Evolutionary conservation across 1,139 yeast species (phyloP).

Genomic region (Yamadazyma trypodendri): DNA sequence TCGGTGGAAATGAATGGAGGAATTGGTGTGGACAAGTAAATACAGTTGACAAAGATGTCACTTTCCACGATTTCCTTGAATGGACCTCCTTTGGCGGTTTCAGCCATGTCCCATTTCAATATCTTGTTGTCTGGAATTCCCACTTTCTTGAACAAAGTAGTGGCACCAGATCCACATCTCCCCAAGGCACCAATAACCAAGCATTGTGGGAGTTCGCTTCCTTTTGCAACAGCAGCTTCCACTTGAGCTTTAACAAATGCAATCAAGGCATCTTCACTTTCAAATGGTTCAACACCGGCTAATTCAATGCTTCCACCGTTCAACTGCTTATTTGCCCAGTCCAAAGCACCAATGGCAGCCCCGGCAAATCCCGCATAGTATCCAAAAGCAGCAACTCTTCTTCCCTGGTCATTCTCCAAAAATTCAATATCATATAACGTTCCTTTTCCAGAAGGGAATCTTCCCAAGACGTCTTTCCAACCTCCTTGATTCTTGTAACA

Average conservation of each 20-base stretch:
- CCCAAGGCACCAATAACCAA: constrained; percentile 96
- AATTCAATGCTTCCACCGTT: constrained; percentile 62
- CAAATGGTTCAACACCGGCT: constrained; percentile 78
- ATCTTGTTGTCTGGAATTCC: constrained; percentile 88
- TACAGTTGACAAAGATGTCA: constrained; percentile 93
- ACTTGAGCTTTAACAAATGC: constrained; percentile 66
- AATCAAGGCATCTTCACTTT: constrained; percentile 73
- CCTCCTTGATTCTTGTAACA: constrained; percentile 98
- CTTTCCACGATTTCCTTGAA: constrained; percentile 85
- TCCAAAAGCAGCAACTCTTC: constrained; percentile 99
- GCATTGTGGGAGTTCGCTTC: constrained; percentile 62
- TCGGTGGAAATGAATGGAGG: constrained; percentile 83
- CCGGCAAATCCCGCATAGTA: constrained; percentile 99
- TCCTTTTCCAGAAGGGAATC: constrained; percentile 93
- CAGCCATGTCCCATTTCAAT: constrained; percentile 93
- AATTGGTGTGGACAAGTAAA: constrained; percentile 88
- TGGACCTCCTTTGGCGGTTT: constrained; percentile 97
- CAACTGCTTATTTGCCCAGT: constrained; percentile 90
- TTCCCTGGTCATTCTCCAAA: constrained; percentile 88
- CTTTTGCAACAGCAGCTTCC: constrained; percentile 55
- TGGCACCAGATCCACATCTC: constrained; percentile 98
- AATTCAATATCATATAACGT: constrained; percentile 90
- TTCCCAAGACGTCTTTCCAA: constrained; percentile 84
- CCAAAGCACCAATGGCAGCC: constrained; percentile 91
- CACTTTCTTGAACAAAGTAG: constrained; percentile 73